Evolutionary conservation across 2,329 filamentous ascomycete genomes (phyloP).

Genomic region (Delphinella strobiligena): DNA sequence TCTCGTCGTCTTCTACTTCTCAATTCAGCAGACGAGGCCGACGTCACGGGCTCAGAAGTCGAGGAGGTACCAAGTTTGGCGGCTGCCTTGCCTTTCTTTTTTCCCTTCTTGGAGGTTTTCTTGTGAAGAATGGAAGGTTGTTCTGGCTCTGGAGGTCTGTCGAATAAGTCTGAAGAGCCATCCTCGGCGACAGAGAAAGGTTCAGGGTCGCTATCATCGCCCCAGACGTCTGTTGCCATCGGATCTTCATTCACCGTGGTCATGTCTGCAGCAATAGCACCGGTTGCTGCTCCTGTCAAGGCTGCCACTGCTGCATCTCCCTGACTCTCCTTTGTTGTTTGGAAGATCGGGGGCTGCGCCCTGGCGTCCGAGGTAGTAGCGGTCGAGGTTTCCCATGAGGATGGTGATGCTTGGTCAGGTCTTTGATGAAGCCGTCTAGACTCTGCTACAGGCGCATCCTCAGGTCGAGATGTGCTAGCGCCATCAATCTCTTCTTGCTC

Average conservation of each 20-base stretch:
- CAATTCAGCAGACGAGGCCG: constrained; percentile 14
- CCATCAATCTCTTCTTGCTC: no score
- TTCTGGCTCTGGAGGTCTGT: no score
- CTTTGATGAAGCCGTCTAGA: no score
- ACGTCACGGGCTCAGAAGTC: constrained; percentile 3
- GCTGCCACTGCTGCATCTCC: background rate
- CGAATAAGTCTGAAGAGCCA: background rate
- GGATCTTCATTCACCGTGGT: constrained; percentile 5
- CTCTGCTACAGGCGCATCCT: no score
- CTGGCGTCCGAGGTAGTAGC: no score
- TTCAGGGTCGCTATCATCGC: constrained; percentile 1
- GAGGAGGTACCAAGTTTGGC: constrained; percentile 17
- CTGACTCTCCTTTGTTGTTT: background rate
- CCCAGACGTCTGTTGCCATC: constrained; percentile 7
- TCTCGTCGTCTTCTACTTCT: constrained; percentile 15
- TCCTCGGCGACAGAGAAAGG: background rate
- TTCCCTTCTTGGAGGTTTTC: constrained; percentile 16
- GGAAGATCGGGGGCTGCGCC: no score
- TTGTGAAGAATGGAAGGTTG: background rate
- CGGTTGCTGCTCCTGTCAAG: background rate
- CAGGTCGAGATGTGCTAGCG: no score
- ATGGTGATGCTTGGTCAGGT: no score
- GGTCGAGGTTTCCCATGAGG: no score
- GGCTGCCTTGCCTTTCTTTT: constrained; percentile 18
- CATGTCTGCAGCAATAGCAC: background rate